A percentile compares a stretch with the other conserved stretches of the same genome.
Evolutionary conservation across 2,329 filamentous ascomycete genomes (phyloP).

Genomic region (Pseudogymnoascus sp.): DNA sequence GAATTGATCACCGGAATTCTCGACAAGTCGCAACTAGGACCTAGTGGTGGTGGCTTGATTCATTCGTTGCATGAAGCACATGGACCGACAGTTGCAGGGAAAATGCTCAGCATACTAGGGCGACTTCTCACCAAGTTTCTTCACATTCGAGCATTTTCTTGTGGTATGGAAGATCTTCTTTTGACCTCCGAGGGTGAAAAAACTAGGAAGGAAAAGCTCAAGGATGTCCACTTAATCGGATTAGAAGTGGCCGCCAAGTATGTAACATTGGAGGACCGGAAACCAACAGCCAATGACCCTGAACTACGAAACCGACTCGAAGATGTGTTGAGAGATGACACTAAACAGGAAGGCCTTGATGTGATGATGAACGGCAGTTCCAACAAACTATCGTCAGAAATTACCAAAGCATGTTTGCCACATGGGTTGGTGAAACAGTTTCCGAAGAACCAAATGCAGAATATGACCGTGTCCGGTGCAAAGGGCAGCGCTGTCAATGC

Average conservation of each 20-base stretch:
- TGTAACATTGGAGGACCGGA: slow-evolving; percentile 67
- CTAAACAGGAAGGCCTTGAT: slow-evolving; percentile 87
- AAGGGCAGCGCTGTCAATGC: slow-evolving; percentile 93
- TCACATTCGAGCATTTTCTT: slow-evolving; percentile 91
- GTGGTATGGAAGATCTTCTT: slow-evolving; percentile 91
- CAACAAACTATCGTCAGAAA: slow-evolving; percentile 63
- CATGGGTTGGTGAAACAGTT: slow-evolving; percentile 81
- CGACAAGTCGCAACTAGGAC: slow-evolving; percentile 92
- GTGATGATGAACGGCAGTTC: slow-evolving; percentile 70
- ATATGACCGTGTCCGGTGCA: slow-evolving; percentile 94
- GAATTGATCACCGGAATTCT: slow-evolving; percentile 86
- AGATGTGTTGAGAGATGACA: slow-evolving; percentile 82
- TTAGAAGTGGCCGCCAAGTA: slow-evolving; percentile 78
- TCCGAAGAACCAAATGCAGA: slow-evolving; percentile 96
- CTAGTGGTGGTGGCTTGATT: slow-evolving; percentile 76
- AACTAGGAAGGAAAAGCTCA: slow-evolving; percentile 60
- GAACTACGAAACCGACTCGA: slow-evolving; percentile 74
- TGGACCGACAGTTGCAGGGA: slow-evolving; percentile 78
- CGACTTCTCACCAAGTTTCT: slow-evolving; percentile 82
- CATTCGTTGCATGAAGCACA: slow-evolving; percentile 92
- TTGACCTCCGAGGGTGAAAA: slow-evolving; percentile 74
- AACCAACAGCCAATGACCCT: slow-evolving; percentile 55
- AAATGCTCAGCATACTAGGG: slow-evolving; percentile 81
- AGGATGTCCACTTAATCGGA: slow-evolving; percentile 61
- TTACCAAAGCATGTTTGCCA: slow-evolving; percentile 76